Percentiles rank a stretch among this genome's conserved stretches.
These are phyloP conservation scores for Nicotiana undulata DNA, from an alignment of 257 asterid species.

Conservation along the genomic window DNA sequence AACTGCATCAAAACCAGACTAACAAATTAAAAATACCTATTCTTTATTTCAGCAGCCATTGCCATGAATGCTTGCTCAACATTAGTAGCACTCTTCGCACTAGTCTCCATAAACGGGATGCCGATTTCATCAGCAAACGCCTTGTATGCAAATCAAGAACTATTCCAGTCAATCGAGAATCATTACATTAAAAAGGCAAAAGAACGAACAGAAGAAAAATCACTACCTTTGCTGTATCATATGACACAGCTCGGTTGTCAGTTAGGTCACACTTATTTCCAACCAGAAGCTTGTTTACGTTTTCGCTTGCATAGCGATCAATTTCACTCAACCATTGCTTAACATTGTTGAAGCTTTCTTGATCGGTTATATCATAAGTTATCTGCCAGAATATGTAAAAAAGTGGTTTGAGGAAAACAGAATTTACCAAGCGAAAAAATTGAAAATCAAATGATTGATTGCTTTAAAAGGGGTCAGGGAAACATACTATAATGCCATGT, in stretches of 20 bases:
- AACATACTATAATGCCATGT: constrained; percentile 77
- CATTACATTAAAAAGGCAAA: not conserved
- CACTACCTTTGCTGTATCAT: constrained; percentile 73
- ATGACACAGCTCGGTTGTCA: constrained; percentile 63
- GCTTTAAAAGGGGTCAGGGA: not conserved
- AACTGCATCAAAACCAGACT: not conserved
- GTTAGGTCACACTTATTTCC: constrained; percentile 69
- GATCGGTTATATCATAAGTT: constrained; percentile 71
- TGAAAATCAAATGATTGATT: not conserved
- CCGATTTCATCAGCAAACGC: constrained; percentile 85
- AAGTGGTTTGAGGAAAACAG: constrained; percentile 4
- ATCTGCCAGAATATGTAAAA: constrained; percentile 33
- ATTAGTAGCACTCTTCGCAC: constrained; percentile 63
- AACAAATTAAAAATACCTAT: constrained; percentile 32
- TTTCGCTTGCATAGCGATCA: constrained; percentile 81
- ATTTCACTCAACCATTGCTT: constrained; percentile 85
- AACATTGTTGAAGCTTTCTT: constrained; percentile 77
- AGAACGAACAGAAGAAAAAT: constrained; percentile 1
- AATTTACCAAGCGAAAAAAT: not conserved
- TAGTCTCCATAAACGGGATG: constrained; percentile 76
- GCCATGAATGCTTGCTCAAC: constrained; percentile 92
- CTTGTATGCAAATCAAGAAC: constrained; percentile 16
- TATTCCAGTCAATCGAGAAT: constrained; percentile 1
- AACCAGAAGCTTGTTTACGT: constrained; percentile 73
- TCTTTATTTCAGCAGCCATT: constrained; percentile 68